These are phyloP conservation scores for Pterula multifida DNA, from an alignment of 1,284 basidiomycete genomes.

Conservation along the genomic window DNA sequence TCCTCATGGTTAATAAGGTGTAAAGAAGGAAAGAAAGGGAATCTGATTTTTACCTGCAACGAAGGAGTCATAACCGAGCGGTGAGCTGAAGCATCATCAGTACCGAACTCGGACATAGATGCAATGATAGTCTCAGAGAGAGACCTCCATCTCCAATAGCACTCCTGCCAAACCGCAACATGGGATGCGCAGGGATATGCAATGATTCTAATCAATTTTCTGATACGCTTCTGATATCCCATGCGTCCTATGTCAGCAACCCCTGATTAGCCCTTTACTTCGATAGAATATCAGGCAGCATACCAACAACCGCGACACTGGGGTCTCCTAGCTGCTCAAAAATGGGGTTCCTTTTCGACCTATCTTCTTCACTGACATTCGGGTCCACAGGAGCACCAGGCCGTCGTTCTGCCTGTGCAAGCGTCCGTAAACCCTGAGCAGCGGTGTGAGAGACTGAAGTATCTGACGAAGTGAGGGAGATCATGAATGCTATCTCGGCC, in stretches of 20 bases:
- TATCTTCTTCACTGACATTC: conserved; percentile 43
- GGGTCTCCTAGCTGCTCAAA: conserved; percentile 73
- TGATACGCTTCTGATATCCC: conserved; percentile 70
- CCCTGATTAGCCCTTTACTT: conserved; percentile 3
- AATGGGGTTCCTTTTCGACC: conserved; percentile 53
- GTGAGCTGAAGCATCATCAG: conserved; percentile 8
- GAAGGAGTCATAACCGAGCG: conserved; percentile 5
- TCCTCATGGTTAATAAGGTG: background rate
- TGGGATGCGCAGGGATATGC: conserved; percentile 52
- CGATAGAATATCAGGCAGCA: conserved; percentile 15
- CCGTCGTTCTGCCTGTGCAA: conserved; percentile 54
- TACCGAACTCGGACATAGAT: conserved; percentile 1
- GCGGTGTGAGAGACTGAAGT: conserved; percentile 53
- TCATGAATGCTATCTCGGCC: conserved; percentile 59
- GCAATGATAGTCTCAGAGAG: conserved; percentile 23
- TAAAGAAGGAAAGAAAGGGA: background rate
- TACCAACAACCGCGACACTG: conserved; percentile 54
- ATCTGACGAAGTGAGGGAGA: conserved; percentile 57
- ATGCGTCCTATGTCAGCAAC: conserved; percentile 37
- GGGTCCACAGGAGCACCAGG: conserved; percentile 38
- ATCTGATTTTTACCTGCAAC: conserved; percentile 9
- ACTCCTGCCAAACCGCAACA: conserved; percentile 73
- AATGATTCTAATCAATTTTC: conserved; percentile 57
- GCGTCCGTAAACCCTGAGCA: conserved; percentile 51
- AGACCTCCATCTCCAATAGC: conserved; percentile 55